Percentiles rank a stretch among this genome's conserved stretches.
Evolutionary conservation across 495 filamentous ascomycete genomes (phyloP).

Genomic region (Aspergillus nidulans): DNA sequence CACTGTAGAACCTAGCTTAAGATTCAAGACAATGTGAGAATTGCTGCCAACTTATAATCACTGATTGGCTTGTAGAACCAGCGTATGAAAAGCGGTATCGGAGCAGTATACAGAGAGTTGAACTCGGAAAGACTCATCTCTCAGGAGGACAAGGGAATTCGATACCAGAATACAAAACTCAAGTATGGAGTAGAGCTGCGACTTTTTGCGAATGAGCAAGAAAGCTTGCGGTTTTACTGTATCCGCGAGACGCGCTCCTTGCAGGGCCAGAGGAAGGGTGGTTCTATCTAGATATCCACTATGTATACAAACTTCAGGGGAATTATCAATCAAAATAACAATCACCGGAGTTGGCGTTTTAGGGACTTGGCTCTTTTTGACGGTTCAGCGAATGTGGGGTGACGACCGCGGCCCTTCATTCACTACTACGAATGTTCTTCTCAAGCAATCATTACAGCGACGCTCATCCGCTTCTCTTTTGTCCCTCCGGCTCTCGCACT

Average conservation of each 20-base stretch:
- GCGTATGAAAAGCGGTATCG: no score
- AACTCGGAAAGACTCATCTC: background rate
- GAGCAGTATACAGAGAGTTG: no score
- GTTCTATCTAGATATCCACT: background rate
- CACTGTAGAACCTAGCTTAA: no score
- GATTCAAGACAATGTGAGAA: no score
- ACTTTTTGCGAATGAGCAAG: background rate
- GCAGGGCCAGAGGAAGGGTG: background rate
- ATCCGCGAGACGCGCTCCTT: background rate
- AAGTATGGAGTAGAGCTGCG: background rate
- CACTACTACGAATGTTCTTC: background rate
- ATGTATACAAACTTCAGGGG: slow-evolving; percentile 14
- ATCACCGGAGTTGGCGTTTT: background rate
- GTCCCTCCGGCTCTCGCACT: background rate
- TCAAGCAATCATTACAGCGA: slow-evolving; percentile 1
- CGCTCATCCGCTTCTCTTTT: background rate
- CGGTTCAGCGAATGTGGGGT: slow-evolving; percentile 9
- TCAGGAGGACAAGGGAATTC: background rate
- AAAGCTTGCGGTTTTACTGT: background rate
- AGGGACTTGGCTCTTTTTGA: background rate
- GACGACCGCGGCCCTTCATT: background rate
- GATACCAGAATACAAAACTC: background rate
- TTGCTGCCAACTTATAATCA: no score
- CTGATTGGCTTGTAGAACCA: no score
- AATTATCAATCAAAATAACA: slow-evolving; percentile 2